These are phyloP conservation scores for Strigomonas galati DNA, from an alignment of 208 protist species.

Conservation along the genomic window DNA sequence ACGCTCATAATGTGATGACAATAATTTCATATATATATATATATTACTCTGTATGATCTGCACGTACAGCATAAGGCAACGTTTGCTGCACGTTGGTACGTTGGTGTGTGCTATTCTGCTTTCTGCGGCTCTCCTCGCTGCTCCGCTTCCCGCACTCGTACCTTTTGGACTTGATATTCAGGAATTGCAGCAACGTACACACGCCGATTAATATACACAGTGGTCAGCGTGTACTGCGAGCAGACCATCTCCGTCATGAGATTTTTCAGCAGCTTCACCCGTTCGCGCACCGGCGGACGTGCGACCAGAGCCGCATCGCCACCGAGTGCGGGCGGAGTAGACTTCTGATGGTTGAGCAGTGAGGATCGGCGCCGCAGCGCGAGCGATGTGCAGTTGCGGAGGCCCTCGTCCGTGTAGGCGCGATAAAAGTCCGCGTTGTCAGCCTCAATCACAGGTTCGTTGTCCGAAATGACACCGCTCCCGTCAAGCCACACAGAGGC, in stretches of 20 bases:
- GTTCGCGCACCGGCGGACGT: conserved; percentile 26
- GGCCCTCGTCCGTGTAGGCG: conserved; percentile 47
- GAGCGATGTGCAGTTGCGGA: conserved; percentile 14
- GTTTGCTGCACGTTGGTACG: too few species aligned
- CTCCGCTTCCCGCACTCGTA: conserved; percentile 14
- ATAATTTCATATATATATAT: not conserved
- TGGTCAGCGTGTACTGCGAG: conserved; percentile 82
- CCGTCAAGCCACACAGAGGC: not conserved
- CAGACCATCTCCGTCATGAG: conserved; percentile 79
- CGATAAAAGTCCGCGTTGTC: conserved; percentile 80
- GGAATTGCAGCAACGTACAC: conserved; percentile 77
- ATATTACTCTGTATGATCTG: not conserved
- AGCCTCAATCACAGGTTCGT: conserved; percentile 19
- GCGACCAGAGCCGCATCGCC: conserved; percentile 14
- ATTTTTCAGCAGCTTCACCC: conserved; percentile 36
- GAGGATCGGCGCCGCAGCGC: conserved; percentile 8
- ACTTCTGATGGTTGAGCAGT: conserved; percentile 7
- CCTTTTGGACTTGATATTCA: conserved; percentile 69
- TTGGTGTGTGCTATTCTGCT: not conserved
- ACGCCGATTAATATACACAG: conserved; percentile 54
- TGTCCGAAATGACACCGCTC: not conserved
- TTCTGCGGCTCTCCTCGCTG: not conserved
- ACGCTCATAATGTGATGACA: too few species aligned
- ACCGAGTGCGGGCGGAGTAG: conserved; percentile 11
- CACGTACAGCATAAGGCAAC: not conserved